Base-by-base conservation (phyloP, 257 asterid genomes). In the Salvia miltiorrhiza region DNA sequence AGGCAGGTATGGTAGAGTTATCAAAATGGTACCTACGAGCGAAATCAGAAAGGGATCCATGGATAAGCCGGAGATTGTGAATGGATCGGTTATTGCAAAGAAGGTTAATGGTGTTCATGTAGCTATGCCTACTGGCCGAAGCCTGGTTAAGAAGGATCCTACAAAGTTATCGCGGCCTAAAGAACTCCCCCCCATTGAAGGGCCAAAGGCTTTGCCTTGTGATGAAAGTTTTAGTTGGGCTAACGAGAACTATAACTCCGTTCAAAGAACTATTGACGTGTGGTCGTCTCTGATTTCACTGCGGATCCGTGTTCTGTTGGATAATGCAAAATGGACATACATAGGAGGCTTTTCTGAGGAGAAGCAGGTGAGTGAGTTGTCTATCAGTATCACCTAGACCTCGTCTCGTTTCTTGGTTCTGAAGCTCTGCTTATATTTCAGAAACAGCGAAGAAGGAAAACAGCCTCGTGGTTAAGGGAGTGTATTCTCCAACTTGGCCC, bases 201-300 rank as follows among this genome's bases (percentile, higher is more conserved):
- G 83, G 70, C 72, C 69, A 6, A 88, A 73, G 64, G 85, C 80
- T 50, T 78, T 91, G 76, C 97, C 95, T 71, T 84, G 93, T 8
- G 97, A 91, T 80, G 95, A 91, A 75, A 80, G 79, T 61, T 91
- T 88, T 78, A 87, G 90, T 70, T 88, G 97, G 97, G 93, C 96
- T 5, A 87, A 75, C 41, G 96, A 91, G 43, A 88, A 88, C 50
- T 91, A 91, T 72, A 91, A 88, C 76, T 82, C 87, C 4, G 28
- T 78, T 54, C 96, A 88, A 72, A 81, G 97, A 68, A 85, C 74
- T 56, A 62, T 91, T 45, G 97, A 91, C 70, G 90, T 91, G 61
- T 91, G 97, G 97, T 82, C 95, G 14, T 85, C 82, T 82, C 86
- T 87, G 56, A 77, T 91, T 68, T 85, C 91, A 1, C 63, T 91